phyloP scores from a whole-genome alignment of 352 stramenopile species.

The Phytophthora pinifolia region DNA sequence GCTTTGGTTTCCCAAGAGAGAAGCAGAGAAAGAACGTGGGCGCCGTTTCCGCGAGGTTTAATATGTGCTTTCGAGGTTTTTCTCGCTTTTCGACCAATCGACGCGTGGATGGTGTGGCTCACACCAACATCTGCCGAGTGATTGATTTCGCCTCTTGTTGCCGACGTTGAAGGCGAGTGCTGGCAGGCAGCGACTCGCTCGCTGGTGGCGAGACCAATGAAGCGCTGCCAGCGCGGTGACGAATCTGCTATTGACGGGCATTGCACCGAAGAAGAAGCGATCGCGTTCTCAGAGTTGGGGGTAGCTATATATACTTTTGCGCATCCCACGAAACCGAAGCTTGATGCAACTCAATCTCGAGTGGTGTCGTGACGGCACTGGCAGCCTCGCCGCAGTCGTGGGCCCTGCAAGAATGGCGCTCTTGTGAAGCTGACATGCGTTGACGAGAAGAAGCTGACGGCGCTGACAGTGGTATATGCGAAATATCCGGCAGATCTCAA shows the following conservation, averaged over 20 bases:
- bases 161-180: slow-evolving; percentile 11
- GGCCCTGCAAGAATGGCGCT: no score
- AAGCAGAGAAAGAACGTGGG: slow-evolving; percentile 21
- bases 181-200: neutral
- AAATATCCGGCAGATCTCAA: neutral
- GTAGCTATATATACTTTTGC: no score
- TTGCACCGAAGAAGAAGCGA: neutral
- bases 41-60: slow-evolving; percentile 18
- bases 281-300: no score
- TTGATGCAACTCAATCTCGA: no score
- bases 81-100: slow-evolving; percentile 25
- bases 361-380: no score
- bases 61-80: slow-evolving; percentile 7
- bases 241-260: neutral
- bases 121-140: neutral
- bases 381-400: no score
- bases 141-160: no score
- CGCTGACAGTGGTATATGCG: neutral
- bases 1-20: slow-evolving; percentile 17
- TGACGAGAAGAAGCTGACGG: no score
- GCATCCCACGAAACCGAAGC: no score
- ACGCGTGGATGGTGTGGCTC: slow-evolving; percentile 12
- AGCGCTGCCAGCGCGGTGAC: no score
- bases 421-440: no score
- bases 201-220: no score